Base-by-base conservation (phyloP, 1,139 yeast genomes). In the Geotrichum aggregatum region DNA sequence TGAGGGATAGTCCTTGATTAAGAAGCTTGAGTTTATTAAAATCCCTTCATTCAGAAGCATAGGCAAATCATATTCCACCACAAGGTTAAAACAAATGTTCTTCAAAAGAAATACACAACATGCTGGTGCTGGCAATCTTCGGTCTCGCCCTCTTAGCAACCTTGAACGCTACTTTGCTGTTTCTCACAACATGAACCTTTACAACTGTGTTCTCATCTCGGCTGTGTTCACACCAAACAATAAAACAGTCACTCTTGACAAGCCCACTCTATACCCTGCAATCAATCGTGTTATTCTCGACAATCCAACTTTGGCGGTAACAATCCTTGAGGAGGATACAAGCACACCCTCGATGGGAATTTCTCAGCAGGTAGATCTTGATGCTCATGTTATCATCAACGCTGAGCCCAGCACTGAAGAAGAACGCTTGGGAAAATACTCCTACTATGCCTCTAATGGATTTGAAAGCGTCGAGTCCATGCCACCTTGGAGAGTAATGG, bases 401-500 rank as follows among this genome's bases (percentile, higher is more conserved):
- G n/a, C n/a, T n/a, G n/a, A n/a, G n/a, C n/a, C 11, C 28, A 19
- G n/a, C 13, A 22, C 21, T 11, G 49, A 46, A 26, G 35, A 46
- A 24, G 44, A 46, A 38, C 44, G 36, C 7, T 10, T 46, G 6
- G 4, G n/a, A 6, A n/a, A 36, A 10, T 46, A 46, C 19, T 19
- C 13, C n/a, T n/a, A n/a, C n/a, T n/a, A n/a, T n/a, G n/a, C n/a
- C n/a, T n/a, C n/a, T n/a, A 39, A 24, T 2, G 3, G 8, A 22
- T 43, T 44, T 26, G 44, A 48, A 3, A 13, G 16, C 21, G 40
- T 48, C 1, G 49, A 44, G 8, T 3, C 10, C 10, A 35, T 44
- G 6, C 43, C 44, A 3, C 55, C 55, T 8, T 52, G 55, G 55
- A 39, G 50, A 19, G 40, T 47, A 14, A 7, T 38, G 18, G 30